Conservation (phyloP, 768 basidiomycete species). For the Russula sp. region DNA sequence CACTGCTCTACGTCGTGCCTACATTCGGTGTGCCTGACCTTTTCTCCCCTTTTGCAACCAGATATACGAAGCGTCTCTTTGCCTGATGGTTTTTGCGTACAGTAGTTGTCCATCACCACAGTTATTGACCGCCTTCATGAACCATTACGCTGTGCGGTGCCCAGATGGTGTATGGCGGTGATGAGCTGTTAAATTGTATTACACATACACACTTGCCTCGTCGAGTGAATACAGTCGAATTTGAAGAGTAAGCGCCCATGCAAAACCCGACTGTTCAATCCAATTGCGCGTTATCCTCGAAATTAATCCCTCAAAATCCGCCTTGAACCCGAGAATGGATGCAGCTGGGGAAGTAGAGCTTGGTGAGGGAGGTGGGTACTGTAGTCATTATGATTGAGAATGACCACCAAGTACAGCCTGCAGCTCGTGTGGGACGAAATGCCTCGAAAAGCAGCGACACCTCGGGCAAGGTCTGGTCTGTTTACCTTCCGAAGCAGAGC, state of each 20-base stretch:
- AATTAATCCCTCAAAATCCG: background rate
- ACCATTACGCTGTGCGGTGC: background rate
- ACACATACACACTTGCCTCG: background rate
- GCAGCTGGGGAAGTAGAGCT: background rate
- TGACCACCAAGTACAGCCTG: background rate
- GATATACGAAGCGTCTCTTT: conserved; percentile 59
- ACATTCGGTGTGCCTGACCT: background rate
- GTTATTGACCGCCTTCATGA: background rate
- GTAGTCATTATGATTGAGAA: background rate
- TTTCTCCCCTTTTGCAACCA: conserved; percentile 30
- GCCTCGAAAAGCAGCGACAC: conserved; percentile 1
- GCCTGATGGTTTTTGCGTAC: conserved; percentile 31
- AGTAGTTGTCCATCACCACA: background rate
- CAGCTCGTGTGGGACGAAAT: background rate
- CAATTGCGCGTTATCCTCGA: background rate
- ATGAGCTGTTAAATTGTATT: background rate
- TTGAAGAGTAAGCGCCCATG: no score
- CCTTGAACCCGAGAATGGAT: conserved; percentile 1
- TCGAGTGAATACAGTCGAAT: background rate
- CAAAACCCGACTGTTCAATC: no score
- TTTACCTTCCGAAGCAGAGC: conserved; percentile 18
- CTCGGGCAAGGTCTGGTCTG: conserved; percentile 7
- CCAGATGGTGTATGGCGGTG: background rate
- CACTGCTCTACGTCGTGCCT: background rate
- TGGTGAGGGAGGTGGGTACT: conserved; percentile 1